Evolutionary conservation across 371 early-diverging fungal genomes (phyloP), one percentile per base, ranked within the genome.

Genomic region (Nosema muscidifuracis): DNA sequence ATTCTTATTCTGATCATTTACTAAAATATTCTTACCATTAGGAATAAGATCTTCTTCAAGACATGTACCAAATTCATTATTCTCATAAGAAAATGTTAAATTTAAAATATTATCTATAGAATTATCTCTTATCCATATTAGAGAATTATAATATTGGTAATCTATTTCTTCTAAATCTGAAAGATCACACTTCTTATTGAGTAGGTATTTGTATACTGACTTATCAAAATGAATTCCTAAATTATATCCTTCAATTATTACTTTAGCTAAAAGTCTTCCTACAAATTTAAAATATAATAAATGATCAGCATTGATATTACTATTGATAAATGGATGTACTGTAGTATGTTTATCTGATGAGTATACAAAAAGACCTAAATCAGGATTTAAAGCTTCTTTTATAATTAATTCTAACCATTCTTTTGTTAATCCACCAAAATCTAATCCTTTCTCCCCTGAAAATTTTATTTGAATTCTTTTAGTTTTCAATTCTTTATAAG

Each of bases 391-490:
- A 92, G 95, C 94, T 79, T 94, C 92, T 58, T 92, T 86, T 7
- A 94, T 89, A 3, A 97, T 86, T 9, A 90, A 93, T 60, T 89
- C 88, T 87, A 92, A 94, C 95, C 95, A 97, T 84, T 97, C 98
- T 69, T 96, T 88, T 2, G 93, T 91, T 16, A 97, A 89, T 60
- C 97, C 97, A 36, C 97, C 97, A 30, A 90, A 94, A 86, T 97
- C 97, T 0, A 95, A 89, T 60, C 95, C 97, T 77, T 94, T 94
- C 84, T 97, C 97, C 22, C 91, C 91, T 68, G 89, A 85, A 84
- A 97, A 95, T 56, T 90, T 88, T 24, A 97, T 93, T 75, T 87
- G 88, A 44, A 97, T 85, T 78, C 91, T 93, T 65, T 91, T 66
- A 15, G 64, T 47, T 44, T 53, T 64, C 15, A 77, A 62, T 33